phyloP scores from a whole-genome alignment of 306 rosid species.

The Mucuna pruriens region DNA sequence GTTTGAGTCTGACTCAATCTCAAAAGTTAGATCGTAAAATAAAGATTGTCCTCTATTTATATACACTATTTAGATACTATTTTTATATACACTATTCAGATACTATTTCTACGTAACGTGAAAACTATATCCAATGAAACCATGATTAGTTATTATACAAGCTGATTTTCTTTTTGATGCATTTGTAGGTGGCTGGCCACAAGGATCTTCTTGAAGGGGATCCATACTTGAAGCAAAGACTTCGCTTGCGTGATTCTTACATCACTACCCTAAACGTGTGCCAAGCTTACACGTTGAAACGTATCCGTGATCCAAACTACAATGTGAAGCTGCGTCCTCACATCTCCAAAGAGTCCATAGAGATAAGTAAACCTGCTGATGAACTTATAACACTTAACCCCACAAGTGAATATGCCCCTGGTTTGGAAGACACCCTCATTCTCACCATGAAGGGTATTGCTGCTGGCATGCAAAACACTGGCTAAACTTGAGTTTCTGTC shows the following conservation, averaged over 20 bases:
- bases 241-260: slow-evolving; percentile 82
- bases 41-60: too few relatives aligned
- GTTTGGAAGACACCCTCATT: slow-evolving; percentile 94
- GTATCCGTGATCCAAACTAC: slow-evolving; percentile 76
- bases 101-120: too few relatives aligned
- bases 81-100: too few relatives aligned
- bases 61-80: too few relatives aligned
- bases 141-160: background rate
- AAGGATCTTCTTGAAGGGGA: slow-evolving; percentile 90
- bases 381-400: slow-evolving; percentile 87
- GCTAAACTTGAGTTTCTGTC: slow-evolving; percentile 42
- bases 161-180: slow-evolving; percentile 10
- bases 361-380: slow-evolving; percentile 67
- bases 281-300: slow-evolving; percentile 92
- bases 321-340: slow-evolving; percentile 67
- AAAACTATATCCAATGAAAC: background rate
- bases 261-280: slow-evolving; percentile 86
- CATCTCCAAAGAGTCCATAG: slow-evolving; percentile 68
- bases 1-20: too few relatives aligned
- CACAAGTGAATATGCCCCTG: slow-evolving; percentile 90
- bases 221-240: slow-evolving; percentile 84
- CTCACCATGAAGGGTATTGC: slow-evolving; percentile 99
- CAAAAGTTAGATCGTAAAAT: too few relatives aligned
- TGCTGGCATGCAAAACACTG: slow-evolving; percentile 96
- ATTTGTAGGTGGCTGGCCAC: slow-evolving; percentile 79